Percentiles rank a stretch among this genome's conserved stretches.
These are phyloP conservation scores for Ganoderma resinaceum DNA, from an alignment of 1,284 basidiomycete species.

Conservation along the genomic window DNA sequence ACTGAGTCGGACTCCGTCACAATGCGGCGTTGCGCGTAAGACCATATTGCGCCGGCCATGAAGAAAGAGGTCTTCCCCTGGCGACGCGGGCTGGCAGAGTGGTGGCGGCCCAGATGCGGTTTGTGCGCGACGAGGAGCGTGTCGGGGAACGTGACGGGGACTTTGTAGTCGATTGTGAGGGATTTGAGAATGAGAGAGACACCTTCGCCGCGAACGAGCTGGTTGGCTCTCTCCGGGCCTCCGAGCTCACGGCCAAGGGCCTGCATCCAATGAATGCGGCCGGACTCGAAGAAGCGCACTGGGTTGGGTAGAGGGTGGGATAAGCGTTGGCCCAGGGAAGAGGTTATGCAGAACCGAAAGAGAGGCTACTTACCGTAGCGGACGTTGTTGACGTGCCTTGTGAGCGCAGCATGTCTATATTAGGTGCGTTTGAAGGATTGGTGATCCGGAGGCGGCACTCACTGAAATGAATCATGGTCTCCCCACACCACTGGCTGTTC, in stretches of 20 bases:
- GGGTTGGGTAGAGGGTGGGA: background rate
- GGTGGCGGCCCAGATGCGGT: slow-evolving; percentile 40
- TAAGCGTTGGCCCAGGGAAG: background rate
- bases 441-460: slow-evolving; percentile 34
- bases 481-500: slow-evolving; percentile 79
- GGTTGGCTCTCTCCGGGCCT: slow-evolving; percentile 57
- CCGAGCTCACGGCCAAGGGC: slow-evolving; percentile 64
- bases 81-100: slow-evolving; percentile 17
- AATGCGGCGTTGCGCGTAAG: slow-evolving; percentile 61
- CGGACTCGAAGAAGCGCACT: slow-evolving; percentile 69
- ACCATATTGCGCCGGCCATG: slow-evolving; percentile 63
- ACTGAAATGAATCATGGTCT: slow-evolving; percentile 80
- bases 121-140: background rate
- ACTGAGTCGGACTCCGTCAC: slow-evolving; percentile 70
- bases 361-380: slow-evolving; percentile 59
- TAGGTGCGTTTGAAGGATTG: background rate
- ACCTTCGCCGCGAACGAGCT: slow-evolving; percentile 66
- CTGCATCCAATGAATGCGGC: slow-evolving; percentile 70
- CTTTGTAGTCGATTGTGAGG: slow-evolving; percentile 66
- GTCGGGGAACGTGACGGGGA: slow-evolving; percentile 74
- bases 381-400: slow-evolving; percentile 80
- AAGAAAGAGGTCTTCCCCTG: slow-evolving; percentile 53
- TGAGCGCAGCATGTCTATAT: background rate
- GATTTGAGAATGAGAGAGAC: slow-evolving; percentile 74
- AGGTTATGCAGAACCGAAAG: background rate